Evolutionary conservation across 1,284 basidiomycete species (phyloP), one percentile per base, ranked within the genome.

Genomic region (Apiotrichum gracile): DNA sequence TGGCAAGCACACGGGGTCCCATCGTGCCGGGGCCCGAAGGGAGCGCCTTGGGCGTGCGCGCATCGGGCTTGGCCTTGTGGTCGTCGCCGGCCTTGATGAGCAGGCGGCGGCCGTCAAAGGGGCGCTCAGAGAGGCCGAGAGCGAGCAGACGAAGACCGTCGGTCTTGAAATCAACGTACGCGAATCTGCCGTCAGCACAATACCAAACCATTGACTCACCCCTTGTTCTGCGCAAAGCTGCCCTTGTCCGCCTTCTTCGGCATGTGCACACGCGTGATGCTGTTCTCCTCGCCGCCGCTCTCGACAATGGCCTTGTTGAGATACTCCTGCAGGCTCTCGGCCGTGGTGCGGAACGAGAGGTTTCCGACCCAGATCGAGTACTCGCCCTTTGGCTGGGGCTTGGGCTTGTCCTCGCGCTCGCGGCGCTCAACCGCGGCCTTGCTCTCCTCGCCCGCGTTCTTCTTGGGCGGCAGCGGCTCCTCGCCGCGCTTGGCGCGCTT

Each of bases 361-460:
- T 98, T 98, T 42, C 96, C 94, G 35, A 97, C 85, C 90, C 94
- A 98, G 34, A 98, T 80, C 4, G 88, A 91, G 47, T 39, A 55
- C 53, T 59, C 39, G 39, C 53, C 50, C 53, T 52, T 52, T 66
- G 91, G 85, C 66, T 89, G 83, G 38, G 84, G 81, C 71, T 83
- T 78, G 57, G 51, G 48, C 60, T 62, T 66, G 47, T 63, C 78
- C 74, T 54, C 83, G 16, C 79, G 86, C 24, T 19, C 41, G 39
- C 29, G n/a, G 35, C 35, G 42, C 29, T 35, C 39, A 10, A 41
- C 49, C 45, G 60, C 60, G 8, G 25, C 6, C 12, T 10, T 26
- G 45, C 55, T 62, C 45, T 52, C 57, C 39, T 60, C 34, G 33
- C 7, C 34, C 3, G 31, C 55, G 31, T 49, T 54, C 46, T 59